These are phyloP conservation scores for Elymus sibiricus DNA, from an alignment of 176 grass and related monocot genomes.

Conservation along the genomic window DNA sequence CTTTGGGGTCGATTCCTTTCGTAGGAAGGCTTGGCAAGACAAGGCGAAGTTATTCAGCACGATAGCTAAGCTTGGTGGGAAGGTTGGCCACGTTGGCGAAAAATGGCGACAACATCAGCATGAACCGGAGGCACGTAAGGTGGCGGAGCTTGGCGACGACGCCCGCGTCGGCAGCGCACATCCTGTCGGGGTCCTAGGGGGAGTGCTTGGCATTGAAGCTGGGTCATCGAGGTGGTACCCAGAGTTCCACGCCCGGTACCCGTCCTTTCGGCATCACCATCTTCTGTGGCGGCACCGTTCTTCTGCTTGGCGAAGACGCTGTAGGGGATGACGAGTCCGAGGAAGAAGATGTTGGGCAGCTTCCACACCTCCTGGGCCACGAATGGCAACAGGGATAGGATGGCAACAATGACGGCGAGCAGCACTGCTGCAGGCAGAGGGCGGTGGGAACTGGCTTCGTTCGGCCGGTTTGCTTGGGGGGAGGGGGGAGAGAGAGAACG, in stretches of 20 bases:
- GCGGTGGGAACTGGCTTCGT: not conserved
- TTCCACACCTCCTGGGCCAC: constrained; percentile 59
- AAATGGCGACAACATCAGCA: too few relatives aligned
- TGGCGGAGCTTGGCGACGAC: too few relatives aligned
- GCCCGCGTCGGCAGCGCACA: too few relatives aligned
- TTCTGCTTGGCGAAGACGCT: constrained; percentile 52
- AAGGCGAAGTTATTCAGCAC: too few relatives aligned
- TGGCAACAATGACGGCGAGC: constrained; percentile 33
- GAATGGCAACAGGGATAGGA: constrained; percentile 47
- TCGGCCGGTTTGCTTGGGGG: not conserved
- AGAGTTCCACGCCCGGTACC: constrained; percentile 49
- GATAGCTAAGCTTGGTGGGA: too few relatives aligned
- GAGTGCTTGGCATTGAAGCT: too few relatives aligned
- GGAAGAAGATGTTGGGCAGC: constrained; percentile 57
- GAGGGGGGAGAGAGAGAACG: too few relatives aligned
- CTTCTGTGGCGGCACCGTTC: not conserved
- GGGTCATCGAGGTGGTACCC: constrained; percentile 46
- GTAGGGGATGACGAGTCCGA: constrained; percentile 59
- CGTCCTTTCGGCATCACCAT: not conserved
- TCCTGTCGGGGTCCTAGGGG: too few relatives aligned
- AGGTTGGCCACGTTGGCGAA: too few relatives aligned
- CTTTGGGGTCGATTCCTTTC: too few relatives aligned
- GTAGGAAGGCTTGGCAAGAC: too few relatives aligned
- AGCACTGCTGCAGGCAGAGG: constrained; percentile 40
- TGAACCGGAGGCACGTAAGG: too few relatives aligned